Percentiles rank a stretch among this genome's conserved stretches.
Evolutionary conservation across 108 stramenopile species (phyloP).

Genomic region (Mediolabrus comicus): DNA sequence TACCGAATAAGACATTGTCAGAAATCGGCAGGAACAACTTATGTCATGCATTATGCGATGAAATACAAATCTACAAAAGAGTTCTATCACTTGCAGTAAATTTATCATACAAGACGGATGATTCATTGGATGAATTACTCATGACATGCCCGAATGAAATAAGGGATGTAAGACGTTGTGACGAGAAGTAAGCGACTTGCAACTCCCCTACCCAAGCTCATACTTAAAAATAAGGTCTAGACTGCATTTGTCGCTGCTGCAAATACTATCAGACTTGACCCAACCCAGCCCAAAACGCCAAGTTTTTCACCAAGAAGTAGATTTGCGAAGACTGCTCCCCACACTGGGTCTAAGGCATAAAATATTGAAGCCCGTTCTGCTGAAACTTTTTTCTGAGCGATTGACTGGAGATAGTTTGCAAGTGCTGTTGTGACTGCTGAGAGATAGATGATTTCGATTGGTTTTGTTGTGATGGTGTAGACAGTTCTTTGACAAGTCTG

Average conservation of each 20-base stretch:
- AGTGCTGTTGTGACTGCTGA: constrained; percentile 72
- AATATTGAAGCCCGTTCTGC: constrained; percentile 85
- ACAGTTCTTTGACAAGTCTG: constrained; percentile 17
- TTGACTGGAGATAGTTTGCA: constrained; percentile 78
- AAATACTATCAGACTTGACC: constrained; percentile 72
- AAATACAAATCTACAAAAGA: no score
- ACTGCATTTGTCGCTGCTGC: constrained; percentile 81
- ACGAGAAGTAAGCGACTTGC: no score
- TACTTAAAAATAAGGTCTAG: no score
- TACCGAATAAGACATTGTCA: no score
- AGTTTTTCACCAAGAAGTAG: constrained; percentile 74
- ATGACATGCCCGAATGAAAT: no score
- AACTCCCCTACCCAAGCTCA: no score
- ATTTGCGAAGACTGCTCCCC: constrained; percentile 78
- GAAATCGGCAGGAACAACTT: no score
- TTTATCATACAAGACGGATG: no score
- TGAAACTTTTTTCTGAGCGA: constrained; percentile 66
- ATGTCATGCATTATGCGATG: no score
- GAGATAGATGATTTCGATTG: constrained; percentile 67
- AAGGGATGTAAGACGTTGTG: no score
- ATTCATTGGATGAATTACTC: no score
- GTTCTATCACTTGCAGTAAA: no score
- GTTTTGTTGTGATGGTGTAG: constrained; percentile 40
- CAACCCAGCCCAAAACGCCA: constrained; percentile 48
- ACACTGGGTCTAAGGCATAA: constrained; percentile 92